Conservation (phyloP, 495 filamentous ascomycete genomes). For the Aspergillus saccharolyticus region DNA sequence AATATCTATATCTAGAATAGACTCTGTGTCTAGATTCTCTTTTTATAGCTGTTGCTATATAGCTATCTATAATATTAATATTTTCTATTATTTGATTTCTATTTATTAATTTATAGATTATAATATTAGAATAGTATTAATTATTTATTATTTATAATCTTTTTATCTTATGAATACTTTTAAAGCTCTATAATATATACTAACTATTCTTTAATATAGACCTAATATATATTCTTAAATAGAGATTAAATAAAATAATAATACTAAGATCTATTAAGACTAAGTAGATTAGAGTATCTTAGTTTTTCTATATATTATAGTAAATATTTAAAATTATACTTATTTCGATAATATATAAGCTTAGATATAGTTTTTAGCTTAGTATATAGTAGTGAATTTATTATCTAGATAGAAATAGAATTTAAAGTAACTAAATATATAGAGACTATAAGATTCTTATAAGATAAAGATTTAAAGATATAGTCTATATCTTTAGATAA, state of each 20-base stretch:
- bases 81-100: not conserved
- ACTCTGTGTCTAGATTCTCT: too few relatives aligned
- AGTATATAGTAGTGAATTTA: not conserved
- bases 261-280: not conserved
- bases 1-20: too few relatives aligned
- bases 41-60: too few relatives aligned
- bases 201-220: not conserved
- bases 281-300: not conserved
- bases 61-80: not conserved
- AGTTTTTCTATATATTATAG: not conserved
- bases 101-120: not conserved
- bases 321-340: not conserved
- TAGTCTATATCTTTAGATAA: not conserved
- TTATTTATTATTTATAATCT: too few relatives aligned
- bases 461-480: not conserved
- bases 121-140: not conserved
- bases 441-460: slow-evolving; percentile 8
- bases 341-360: not conserved
- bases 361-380: not conserved
- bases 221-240: not conserved
- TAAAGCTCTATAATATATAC: not conserved
- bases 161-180: not conserved
- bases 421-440: not conserved
- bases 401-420: too few relatives aligned
- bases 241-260: not conserved